Evolutionary conservation across 345 rosid species (phyloP), one percentile per base, ranked within the genome.

Genomic region (Triadica sebifera): DNA sequence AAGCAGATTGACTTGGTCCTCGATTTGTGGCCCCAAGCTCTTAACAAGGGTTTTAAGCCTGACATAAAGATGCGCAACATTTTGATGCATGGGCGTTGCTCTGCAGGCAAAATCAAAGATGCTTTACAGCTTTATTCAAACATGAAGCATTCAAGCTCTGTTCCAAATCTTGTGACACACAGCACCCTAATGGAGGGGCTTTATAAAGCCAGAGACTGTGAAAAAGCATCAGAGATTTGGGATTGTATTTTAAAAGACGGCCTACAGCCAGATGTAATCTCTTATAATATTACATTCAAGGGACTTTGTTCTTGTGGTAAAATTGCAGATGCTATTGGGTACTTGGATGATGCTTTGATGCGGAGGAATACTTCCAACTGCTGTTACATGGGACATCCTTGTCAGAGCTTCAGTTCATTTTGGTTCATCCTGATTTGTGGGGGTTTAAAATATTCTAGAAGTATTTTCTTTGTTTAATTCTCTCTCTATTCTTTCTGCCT

Each of bases 181-280:
- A 93, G 93, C 81, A 93, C 93, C 39, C 79, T 95, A 69, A 90
- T 95, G 93, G 88, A 93, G 69, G 98, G 99, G 76, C 82, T 88
- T 77, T 93, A 83, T 75, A 88, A 84, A 79, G 81, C 74, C 45
- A 71, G 97, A 79, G 87, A 89, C 70, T 81, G 84, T 71, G 79
- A 82, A 65, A 87, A 80, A 73, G 98, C 93, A 46, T 87, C 72
- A 41, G 83, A 79, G 70, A 83, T 93, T 75, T 93, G 97, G 98
- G 78, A 82, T 56, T 77, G 72, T 81, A 91, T 95, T 71, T 73
- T 78, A 46, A 75, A 74, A 79, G 71, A 81, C 39, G 90, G 91
- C 63, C 76, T 89, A 24, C 86, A 77, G 70, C 96, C 90, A 59
- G 97, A 91, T 86, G 88, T 91, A 19, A 85, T 91, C 63, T 91